Conservation (phyloP, 2,329 filamentous ascomycete genomes). For the Colletotrichum tropicale region DNA sequence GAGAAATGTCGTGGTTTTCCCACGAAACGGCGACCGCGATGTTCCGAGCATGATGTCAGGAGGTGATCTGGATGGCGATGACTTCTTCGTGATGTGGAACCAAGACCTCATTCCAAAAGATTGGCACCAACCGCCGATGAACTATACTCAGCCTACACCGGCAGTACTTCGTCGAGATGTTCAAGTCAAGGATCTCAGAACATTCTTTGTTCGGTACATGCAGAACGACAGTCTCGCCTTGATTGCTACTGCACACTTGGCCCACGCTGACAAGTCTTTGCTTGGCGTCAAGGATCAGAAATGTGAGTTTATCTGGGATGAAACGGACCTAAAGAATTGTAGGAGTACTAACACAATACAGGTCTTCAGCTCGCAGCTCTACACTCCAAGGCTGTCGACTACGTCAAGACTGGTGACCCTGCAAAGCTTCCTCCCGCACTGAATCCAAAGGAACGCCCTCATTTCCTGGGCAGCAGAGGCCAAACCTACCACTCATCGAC, state of each 20-base stretch:
- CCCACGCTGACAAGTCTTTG: conserved; percentile 68
- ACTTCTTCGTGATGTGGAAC: conserved; percentile 96
- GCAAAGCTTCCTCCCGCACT: conserved; percentile 70
- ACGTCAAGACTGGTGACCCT: conserved; percentile 84
- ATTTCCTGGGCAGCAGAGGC: conserved; percentile 80
- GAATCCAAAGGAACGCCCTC: conserved; percentile 72
- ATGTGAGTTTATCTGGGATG: conserved; percentile 56
- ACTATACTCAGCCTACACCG: conserved; percentile 67
- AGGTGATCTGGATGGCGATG: conserved; percentile 93
- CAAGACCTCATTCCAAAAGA: conserved; percentile 68
- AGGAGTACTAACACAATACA: conserved; percentile 27
- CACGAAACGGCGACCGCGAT: conserved; percentile 81
- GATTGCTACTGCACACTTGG: conserved; percentile 85
- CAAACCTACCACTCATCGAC: conserved; percentile 68
- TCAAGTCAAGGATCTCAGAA: conserved; percentile 72
- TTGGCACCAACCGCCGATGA: conserved; percentile 81
- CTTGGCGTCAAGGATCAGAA: conserved; percentile 69
- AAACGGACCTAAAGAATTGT: background rate
- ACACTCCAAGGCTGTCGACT: conserved; percentile 93
- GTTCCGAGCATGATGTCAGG: conserved; percentile 95
- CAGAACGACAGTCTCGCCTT: conserved; percentile 82
- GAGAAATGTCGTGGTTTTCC: conserved; percentile 86
- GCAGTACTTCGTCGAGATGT: conserved; percentile 65
- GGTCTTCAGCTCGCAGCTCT: conserved; percentile 74
- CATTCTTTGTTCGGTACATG: conserved; percentile 92